Evolutionary conservation across 78 protist species (phyloP), one percentile per base, ranked within the genome.

Genomic region (Trichosphaerium sp.): DNA sequence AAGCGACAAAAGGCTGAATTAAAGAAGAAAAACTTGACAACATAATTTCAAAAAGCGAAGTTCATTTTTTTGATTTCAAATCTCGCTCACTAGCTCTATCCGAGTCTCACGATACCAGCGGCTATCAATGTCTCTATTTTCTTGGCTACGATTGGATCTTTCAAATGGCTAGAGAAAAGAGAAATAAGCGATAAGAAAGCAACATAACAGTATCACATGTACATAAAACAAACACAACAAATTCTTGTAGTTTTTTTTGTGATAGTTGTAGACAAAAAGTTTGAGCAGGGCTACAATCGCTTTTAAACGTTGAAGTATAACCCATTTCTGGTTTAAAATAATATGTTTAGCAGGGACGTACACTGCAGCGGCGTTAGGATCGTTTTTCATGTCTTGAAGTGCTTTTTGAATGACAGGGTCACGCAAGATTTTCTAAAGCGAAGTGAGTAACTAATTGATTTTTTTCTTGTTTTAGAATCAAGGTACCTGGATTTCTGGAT

Each of bases 81-180:
- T n/a, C n/a, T n/a, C n/a, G n/a, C n/a, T n/a, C n/a, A n/a, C n/a
- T n/a, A n/a, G n/a, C n/a, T n/a, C n/a, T 12, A 67, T 5, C 89
- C 87, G 18, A 80, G 28, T 26, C 54, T 71, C 34, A 90, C 72
- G 18, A 90, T 69, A 54, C 95, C 95, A 4, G 92, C 95, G 4
- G 80, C 80, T 23, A 88, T 79, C 42, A 90, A 69, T 79, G 87
- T 90, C 40, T 81, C 55, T 44, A 90, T 65, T 71, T 90, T 90
- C 35, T 32, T 72, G 31, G 7, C 21, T 64, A 90, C 54, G n/a
- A 14, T 1, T 31, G 92, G 93, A 49, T 90, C 83, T 7, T 49
- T 42, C 61, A 88, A 35, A 73, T 52, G 88, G 26, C 10, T n/a
- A n/a, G n/a, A n/a, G n/a, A n/a, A n/a, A n/a, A n/a, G n/a, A 10